Evolutionary conservation across 257 asterid species (phyloP).

Genomic region (Fraxinus cuspidata): DNA sequence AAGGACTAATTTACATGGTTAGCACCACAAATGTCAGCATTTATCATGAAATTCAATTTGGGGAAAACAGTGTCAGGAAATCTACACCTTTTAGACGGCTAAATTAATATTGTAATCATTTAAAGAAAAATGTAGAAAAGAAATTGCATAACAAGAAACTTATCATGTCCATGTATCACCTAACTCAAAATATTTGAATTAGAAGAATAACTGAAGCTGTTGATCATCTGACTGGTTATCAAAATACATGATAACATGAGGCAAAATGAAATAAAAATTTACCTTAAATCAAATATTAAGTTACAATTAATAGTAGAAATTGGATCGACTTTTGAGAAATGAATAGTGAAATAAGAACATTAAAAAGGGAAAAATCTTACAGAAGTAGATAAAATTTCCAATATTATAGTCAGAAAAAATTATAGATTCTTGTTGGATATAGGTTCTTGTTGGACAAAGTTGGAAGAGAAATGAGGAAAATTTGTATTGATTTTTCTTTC

Average conservation of each 20-base stretch:
- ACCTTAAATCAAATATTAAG: background rate
- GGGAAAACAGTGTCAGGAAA: background rate
- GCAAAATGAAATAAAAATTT: background rate
- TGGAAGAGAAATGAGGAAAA: background rate
- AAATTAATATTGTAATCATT: background rate
- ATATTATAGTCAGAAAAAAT: background rate
- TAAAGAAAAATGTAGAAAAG: background rate
- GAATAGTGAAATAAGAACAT: background rate
- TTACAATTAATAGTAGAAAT: background rate
- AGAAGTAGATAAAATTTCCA: background rate
- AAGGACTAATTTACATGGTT: background rate
- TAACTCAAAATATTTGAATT: background rate
- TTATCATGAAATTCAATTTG: too few relatives aligned
- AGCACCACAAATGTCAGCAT: background rate
- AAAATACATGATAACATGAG: background rate
- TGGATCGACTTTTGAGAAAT: background rate
- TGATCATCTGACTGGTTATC: background rate
- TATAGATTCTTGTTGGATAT: background rate
- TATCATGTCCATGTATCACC: background rate
- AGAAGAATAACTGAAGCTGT: background rate
- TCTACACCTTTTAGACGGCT: background rate
- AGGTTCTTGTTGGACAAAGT: background rate
- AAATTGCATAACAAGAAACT: background rate
- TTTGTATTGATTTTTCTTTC: background rate
- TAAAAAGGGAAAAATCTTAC: background rate